Evolutionary conservation across 768 basidiomycete species (phyloP).

Genomic region (Calocybe cyanea): DNA sequence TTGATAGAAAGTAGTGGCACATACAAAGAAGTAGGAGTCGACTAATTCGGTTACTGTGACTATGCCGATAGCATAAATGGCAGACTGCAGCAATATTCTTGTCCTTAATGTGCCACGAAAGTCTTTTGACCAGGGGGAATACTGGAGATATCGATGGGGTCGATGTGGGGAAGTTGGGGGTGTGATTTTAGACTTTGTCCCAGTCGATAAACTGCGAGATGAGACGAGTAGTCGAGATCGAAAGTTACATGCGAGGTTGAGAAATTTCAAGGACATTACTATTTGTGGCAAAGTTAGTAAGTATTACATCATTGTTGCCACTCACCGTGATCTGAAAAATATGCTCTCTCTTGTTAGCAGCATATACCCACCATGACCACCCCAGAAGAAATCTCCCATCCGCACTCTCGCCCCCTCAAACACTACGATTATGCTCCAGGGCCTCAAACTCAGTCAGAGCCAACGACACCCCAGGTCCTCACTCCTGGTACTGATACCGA

Average conservation of each 20-base stretch:
- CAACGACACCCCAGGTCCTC: slow-evolving; percentile 11
- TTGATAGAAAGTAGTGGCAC: slow-evolving; percentile 3
- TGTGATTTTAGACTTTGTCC: not conserved
- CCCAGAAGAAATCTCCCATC: slow-evolving; percentile 6
- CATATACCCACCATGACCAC: slow-evolving; percentile 8
- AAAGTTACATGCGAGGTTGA: too few species aligned
- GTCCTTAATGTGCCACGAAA: slow-evolving; percentile 30
- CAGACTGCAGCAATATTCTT: slow-evolving; percentile 31
- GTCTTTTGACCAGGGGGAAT: slow-evolving; percentile 38
- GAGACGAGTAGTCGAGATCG: too few species aligned
- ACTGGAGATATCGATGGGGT: slow-evolving; percentile 16
- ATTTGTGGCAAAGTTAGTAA: too few species aligned
- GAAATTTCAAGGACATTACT: too few species aligned
- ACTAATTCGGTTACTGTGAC: slow-evolving; percentile 25
- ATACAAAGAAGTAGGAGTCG: slow-evolving; percentile 25
- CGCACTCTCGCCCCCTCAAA: slow-evolving; percentile 9
- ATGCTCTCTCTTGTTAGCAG: too few species aligned
- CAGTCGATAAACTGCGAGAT: not conserved
- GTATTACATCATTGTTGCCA: too few species aligned
- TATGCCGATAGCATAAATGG: slow-evolving; percentile 32
- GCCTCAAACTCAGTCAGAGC: slow-evolving; percentile 2
- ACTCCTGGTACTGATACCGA: slow-evolving; percentile 30
- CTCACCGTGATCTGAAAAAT: too few species aligned
- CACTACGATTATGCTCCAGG: slow-evolving; percentile 21
- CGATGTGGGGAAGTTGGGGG: not conserved